A percentile compares a stretch with the other conserved stretches of the same genome.
phyloP scores from a whole-genome alignment of 192 early-diverging fungal genomes.

The Coemansia sp. region DNA sequence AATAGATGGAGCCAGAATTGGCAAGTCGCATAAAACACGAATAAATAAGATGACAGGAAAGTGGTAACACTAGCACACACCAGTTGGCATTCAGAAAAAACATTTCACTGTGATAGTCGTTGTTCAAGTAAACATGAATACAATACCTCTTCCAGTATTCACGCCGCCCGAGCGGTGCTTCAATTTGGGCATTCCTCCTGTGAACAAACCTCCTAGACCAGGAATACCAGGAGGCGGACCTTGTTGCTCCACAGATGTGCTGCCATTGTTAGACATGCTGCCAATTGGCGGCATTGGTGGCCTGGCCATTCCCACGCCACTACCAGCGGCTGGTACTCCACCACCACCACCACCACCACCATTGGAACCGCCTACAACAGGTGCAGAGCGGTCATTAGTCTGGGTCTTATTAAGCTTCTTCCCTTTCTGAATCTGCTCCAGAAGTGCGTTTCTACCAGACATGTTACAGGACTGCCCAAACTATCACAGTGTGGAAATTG shows the following conservation, averaged over 20 bases:
- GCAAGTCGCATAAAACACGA: not conserved
- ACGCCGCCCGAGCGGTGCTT: constrained; percentile 60
- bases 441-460: constrained; percentile 59
- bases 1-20: not conserved
- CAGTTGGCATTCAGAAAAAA: not conserved
- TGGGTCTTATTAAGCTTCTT: constrained; percentile 64
- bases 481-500: not conserved
- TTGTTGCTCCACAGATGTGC: constrained; percentile 14
- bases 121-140: not conserved
- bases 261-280: constrained; percentile 39
- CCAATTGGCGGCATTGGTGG: constrained; percentile 29
- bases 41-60: not conserved
- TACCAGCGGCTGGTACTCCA: constrained; percentile 25
- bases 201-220: constrained; percentile 63
- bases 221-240: constrained; percentile 45
- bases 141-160: constrained; percentile 54
- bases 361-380: constrained; percentile 42
- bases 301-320: constrained; percentile 10
- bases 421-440: constrained; percentile 74
- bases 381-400: constrained; percentile 74
- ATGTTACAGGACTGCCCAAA: constrained; percentile 12
- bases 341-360: constrained; percentile 43
- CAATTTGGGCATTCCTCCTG: constrained; percentile 71
- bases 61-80: not conserved
- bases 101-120: not conserved